Evolutionary conservation across 129 eudicot species (phyloP).

Genomic region (Arctium minus): DNA sequence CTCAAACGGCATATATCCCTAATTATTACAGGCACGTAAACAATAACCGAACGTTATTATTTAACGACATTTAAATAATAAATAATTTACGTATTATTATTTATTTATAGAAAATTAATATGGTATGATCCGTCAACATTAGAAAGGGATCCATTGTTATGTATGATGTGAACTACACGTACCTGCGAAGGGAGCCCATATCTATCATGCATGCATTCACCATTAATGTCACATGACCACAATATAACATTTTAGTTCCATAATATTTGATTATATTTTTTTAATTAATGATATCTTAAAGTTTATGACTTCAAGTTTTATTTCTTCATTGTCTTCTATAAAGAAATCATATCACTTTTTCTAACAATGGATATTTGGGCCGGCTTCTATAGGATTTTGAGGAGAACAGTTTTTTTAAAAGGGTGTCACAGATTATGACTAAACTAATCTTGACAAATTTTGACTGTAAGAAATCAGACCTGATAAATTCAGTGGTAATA

Average conservation of each 20-base stretch:
- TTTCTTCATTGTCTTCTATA: too few species aligned
- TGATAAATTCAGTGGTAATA: too few species aligned
- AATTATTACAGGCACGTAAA: not conserved
- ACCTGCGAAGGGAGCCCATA: constrained; percentile 26
- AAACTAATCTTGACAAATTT: too few species aligned
- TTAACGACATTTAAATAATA: not conserved
- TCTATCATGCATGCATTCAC: constrained; percentile 6
- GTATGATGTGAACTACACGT: constrained; percentile 27
- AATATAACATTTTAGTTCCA: not conserved
- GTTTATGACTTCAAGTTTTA: too few species aligned
- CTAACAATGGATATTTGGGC: too few species aligned
- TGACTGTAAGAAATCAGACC: too few species aligned
- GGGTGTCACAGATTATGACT: too few species aligned
- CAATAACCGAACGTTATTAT: not conserved
- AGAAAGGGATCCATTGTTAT: constrained; percentile 1
- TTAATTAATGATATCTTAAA: too few species aligned
- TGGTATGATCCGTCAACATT: constrained; percentile 30
- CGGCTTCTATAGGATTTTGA: too few species aligned
- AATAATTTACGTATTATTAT: not conserved
- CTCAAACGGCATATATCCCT: not conserved
- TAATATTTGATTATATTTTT: not conserved
- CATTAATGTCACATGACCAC: constrained; percentile 29
- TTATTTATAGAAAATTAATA: not conserved
- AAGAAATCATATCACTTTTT: too few species aligned
- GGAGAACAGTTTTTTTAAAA: too few species aligned